A percentile compares a stretch with the other conserved stretches of the same genome.
Conservation (phyloP, 768 basidiomycete genomes). For the Pholiota microspora region DNA sequence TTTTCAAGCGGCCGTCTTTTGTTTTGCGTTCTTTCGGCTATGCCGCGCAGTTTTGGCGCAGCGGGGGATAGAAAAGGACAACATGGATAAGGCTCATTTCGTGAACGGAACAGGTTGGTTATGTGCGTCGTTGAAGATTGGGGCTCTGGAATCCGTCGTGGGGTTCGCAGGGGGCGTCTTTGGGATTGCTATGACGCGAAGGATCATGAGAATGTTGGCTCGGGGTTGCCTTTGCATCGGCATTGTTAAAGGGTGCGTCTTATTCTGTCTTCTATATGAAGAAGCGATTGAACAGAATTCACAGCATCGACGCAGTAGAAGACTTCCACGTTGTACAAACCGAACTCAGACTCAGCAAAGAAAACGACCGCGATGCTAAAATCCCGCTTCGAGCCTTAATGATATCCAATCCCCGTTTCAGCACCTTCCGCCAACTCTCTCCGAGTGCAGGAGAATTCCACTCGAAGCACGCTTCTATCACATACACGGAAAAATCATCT, state of each 20-base stretch:
- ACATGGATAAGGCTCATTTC: constrained; percentile 43
- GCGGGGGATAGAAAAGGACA: constrained; percentile 46
- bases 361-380: constrained; percentile 17
- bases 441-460: constrained; percentile 42
- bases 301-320: constrained; percentile 52
- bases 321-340: constrained; percentile 46
- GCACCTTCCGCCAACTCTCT: constrained; percentile 54
- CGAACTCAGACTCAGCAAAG: constrained; percentile 30
- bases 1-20: constrained; percentile 59
- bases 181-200: constrained; percentile 49
- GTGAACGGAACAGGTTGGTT: constrained; percentile 69
- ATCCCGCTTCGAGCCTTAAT: constrained; percentile 41
- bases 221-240: constrained; percentile 61
- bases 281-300: neutral
- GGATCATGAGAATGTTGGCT: constrained; percentile 53
- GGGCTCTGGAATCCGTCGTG: constrained; percentile 59
- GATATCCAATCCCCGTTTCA: constrained; percentile 55
- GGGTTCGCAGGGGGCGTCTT: constrained; percentile 62
- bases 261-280: neutral
- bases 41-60: constrained; percentile 47
- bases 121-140: constrained; percentile 55
- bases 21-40: constrained; percentile 58
- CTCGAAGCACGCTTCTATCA: constrained; percentile 14
- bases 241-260: constrained; percentile 61
- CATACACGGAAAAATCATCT: constrained; percentile 6